A percentile compares a stretch with the other conserved stretches of the same genome.
These are phyloP conservation scores for Leccinum incarnatum DNA, from an alignment of 768 basidiomycete species.

Conservation along the genomic window DNA sequence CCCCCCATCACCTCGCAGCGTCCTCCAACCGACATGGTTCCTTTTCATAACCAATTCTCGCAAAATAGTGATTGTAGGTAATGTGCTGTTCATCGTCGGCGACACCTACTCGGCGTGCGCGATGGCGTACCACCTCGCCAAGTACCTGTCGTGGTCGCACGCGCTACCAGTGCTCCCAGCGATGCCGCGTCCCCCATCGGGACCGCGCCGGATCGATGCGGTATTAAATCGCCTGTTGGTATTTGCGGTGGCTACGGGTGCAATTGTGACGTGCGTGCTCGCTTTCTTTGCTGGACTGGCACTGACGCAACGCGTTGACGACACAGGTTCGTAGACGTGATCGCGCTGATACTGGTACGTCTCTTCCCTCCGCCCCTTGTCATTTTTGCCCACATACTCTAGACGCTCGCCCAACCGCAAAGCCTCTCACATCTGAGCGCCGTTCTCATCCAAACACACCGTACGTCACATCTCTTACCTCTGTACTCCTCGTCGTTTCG, in stretches of 20 bases:
- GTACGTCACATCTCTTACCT: slow-evolving; percentile 14
- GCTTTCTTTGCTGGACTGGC: neutral
- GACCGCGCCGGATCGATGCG: slow-evolving; percentile 16
- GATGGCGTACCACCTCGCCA: slow-evolving; percentile 25
- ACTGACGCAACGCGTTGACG: neutral
- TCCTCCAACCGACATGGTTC: slow-evolving; percentile 8
- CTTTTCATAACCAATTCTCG: neutral
- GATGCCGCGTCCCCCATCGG: neutral
- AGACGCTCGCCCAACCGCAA: slow-evolving; percentile 22
- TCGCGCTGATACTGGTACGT: slow-evolving; percentile 26
- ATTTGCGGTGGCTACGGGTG: slow-evolving; percentile 27
- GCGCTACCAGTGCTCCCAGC: neutral
- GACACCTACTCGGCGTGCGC: slow-evolving; percentile 20
- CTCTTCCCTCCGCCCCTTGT: neutral
- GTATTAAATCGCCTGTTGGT: slow-evolving; percentile 24
- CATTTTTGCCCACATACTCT: neutral
- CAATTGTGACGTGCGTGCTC: slow-evolving; percentile 21
- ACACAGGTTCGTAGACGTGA: slow-evolving; percentile 23
- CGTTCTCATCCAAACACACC: slow-evolving; percentile 25
- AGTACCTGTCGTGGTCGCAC: slow-evolving; percentile 11
- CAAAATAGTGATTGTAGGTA: slow-evolving; percentile 18
- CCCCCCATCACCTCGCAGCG: neutral
- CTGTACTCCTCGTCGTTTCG: neutral
- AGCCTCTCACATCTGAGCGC: slow-evolving; percentile 19
- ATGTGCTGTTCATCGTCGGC: slow-evolving; percentile 24